These are phyloP conservation scores for Leucocoprinus sp. DNA, from an alignment of 768 basidiomycete genomes.

Conservation along the genomic window DNA sequence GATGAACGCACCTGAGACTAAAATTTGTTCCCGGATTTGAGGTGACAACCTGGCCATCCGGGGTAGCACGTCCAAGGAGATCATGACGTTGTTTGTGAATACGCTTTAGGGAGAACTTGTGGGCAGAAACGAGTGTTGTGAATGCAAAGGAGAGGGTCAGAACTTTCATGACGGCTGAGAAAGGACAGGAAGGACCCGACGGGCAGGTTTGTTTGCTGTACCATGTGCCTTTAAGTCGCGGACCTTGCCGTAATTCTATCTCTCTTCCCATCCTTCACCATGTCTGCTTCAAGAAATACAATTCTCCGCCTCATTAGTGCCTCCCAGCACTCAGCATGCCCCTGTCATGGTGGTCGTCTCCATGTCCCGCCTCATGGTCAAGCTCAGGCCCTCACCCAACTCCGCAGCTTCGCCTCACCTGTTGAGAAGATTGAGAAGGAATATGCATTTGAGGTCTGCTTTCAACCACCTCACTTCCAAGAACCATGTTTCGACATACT, in stretches of 20 bases:
- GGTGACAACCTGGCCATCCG: conserved; percentile 25
- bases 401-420: conserved; percentile 73
- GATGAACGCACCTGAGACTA: conserved; percentile 34
- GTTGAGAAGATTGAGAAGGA: conserved; percentile 69
- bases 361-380: conserved; percentile 33
- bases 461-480: neutral
- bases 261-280: conserved; percentile 15
- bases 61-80: conserved; percentile 29
- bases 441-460: conserved; percentile 79
- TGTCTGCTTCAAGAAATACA: conserved; percentile 49
- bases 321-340: conserved; percentile 66
- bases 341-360: conserved; percentile 65
- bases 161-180: conserved; percentile 34
- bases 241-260: neutral
- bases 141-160: conserved; percentile 31
- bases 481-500: neutral
- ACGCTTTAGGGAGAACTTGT: conserved; percentile 40
- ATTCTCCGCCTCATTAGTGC: conserved; percentile 72
- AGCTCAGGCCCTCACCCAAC: conserved; percentile 45
- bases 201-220: conserved; percentile 1
- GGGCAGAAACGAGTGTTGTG: conserved; percentile 28
- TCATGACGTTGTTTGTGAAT: conserved; percentile 22
- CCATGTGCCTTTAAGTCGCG: neutral
- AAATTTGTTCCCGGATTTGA: conserved; percentile 26
- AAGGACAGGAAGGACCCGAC: conserved; percentile 14